Evolutionary conservation across 495 filamentous ascomycete species (phyloP).

Genomic region (Penicillium lividum): DNA sequence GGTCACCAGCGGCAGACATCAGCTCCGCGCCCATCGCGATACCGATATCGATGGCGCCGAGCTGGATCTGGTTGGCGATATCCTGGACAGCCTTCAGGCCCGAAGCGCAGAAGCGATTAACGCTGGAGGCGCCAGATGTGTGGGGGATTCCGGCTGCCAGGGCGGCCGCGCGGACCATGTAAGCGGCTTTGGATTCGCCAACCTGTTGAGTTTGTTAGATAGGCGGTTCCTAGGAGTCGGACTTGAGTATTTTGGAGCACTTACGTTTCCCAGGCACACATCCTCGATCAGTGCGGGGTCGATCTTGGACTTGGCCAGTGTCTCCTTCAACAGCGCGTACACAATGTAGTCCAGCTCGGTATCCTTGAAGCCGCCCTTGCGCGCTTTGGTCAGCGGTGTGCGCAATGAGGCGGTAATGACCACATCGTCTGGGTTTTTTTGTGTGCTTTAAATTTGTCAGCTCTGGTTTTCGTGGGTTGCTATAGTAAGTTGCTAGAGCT

Average conservation of each 20-base stretch:
- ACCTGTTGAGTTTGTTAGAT: conserved; percentile 55
- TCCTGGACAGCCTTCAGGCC: conserved; percentile 93
- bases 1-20: conserved; percentile 75
- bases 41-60: conserved; percentile 81
- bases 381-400: conserved; percentile 74
- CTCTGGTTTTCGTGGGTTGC: conserved; percentile 7
- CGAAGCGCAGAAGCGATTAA: conserved; percentile 97
- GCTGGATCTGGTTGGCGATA: conserved; percentile 83
- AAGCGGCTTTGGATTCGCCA: conserved; percentile 80
- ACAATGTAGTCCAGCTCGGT: conserved; percentile 85
- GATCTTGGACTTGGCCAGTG: conserved; percentile 70
- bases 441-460: conserved; percentile 59
- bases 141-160: conserved; percentile 94
- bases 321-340: conserved; percentile 76
- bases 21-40: conserved; percentile 85
- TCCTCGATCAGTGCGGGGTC: conserved; percentile 87
- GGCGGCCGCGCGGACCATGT: conserved; percentile 83
- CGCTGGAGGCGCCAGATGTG: conserved; percentile 73
- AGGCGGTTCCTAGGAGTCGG: not conserved
- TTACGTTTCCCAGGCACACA: conserved; percentile 88
- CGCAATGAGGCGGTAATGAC: conserved; percentile 85
- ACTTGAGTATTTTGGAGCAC: conserved; percentile 18
- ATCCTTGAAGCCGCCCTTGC: conserved; percentile 92
- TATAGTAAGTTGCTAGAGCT: conserved; percentile 27
- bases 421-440: conserved; percentile 93